Base-by-base conservation (phyloP, 805 yeast species). In the Metschnikowia colocasiae region DNA sequence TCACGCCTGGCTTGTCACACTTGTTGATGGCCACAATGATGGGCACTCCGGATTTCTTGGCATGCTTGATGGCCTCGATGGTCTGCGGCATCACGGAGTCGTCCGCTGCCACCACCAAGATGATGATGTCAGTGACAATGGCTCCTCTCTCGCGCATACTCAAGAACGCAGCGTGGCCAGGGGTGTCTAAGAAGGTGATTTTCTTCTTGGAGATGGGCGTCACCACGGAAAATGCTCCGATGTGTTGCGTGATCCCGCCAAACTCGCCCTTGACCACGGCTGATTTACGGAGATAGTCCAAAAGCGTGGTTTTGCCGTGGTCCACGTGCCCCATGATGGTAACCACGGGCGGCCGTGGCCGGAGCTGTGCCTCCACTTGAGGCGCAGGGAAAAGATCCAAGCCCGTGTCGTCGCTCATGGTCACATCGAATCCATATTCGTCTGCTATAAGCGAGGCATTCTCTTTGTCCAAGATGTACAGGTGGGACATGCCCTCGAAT, bases 321-420 rank as follows among this genome's bases (percentile, higher is more conserved):
- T 94, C 99, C 26, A 94, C 99, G 64, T 94, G 99, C 2, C 99
- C 99, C 98, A 94, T 94, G 44, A 94, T 87, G 0, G 99, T 91
- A 4, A 94, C 97, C 20, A 94, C 85, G 0, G 99, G 99, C 0
- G 99, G 90, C 54, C 98, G 73, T 6, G 82, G 74, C 38, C 79
- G 80, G 52, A 85, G 62, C 19, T 66, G 59, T 6, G 68, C 66
- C n/a, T 63, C 60, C 25, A 75, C 75, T 2, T 68, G 73, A 0
- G 87, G 79, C 1, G 68, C 67, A 0, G 82, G 79, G 13, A 78
- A 73, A 15, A 88, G 81, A 52, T 83, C 80, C 44, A 84, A 65
- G 2, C 86, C 83, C 4, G 74, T 69, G n/a, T 74, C 75, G 41
- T 81, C 85, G 48, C 78, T 81, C 60, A 68, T 61, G 43, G 74